Evolutionary conservation across 179 eudicot genomes (phyloP).

Genomic region (Drosera spatulata): DNA sequence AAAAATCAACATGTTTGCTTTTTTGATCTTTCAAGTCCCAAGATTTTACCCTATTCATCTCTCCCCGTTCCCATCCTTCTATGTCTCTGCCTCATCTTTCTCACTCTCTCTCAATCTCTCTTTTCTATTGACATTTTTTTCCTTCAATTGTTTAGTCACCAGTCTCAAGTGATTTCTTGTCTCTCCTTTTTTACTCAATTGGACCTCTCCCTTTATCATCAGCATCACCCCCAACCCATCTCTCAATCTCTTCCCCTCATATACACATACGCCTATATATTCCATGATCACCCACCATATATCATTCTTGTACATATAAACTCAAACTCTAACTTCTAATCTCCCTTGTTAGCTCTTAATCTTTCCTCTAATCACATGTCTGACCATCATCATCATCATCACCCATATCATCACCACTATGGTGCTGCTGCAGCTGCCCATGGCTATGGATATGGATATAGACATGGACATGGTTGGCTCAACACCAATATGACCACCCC

Average conservation of each 20-base stretch:
- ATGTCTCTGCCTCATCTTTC: not conserved
- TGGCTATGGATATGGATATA: too few relatives aligned
- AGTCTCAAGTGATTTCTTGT: too few relatives aligned
- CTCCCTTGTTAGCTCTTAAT: too few relatives aligned
- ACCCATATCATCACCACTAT: too few relatives aligned
- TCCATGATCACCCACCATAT: too few relatives aligned
- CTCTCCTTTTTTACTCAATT: not conserved
- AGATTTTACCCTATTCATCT: conserved; percentile 3
- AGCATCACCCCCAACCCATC: not conserved
- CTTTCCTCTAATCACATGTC: too few relatives aligned
- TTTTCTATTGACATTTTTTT: not conserved
- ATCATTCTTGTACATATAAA: too few relatives aligned
- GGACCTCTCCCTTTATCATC: not conserved
- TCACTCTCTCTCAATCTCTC: not conserved
- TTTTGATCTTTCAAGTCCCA: conserved; percentile 14
- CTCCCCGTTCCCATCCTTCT: not conserved
- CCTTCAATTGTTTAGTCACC: not conserved
- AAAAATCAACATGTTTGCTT: not conserved
- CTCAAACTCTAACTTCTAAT: too few relatives aligned
- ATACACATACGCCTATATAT: not conserved
- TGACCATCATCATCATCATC: too few relatives aligned
- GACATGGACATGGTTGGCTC: too few relatives aligned
- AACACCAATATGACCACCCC: too few relatives aligned
- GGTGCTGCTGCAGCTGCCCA: too few relatives aligned
- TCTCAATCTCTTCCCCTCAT: not conserved